A percentile compares a stretch with the other conserved stretches of the same genome.
phyloP scores from a whole-genome alignment of 352 stramenopile species.

The Nothophytophthora sp. region DNA sequence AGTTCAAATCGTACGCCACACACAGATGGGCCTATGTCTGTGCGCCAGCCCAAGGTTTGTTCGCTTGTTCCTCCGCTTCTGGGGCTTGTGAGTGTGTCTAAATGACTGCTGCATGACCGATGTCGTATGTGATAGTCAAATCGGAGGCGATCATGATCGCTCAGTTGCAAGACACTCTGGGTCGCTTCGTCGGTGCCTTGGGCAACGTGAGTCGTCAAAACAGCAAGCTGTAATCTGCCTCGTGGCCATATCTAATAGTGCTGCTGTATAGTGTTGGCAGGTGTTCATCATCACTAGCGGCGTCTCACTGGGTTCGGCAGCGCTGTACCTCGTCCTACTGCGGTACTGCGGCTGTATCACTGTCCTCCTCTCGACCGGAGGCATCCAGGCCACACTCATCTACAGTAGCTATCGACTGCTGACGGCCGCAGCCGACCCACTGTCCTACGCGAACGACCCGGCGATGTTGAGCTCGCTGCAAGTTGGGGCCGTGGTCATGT shows the following conservation, averaged over 20 bases:
- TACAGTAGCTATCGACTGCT: conserved; percentile 69
- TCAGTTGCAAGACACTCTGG: conserved; percentile 72
- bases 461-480: conserved; percentile 73
- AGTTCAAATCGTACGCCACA: conserved; percentile 70
- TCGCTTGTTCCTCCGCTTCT: neutral
- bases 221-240: no score
- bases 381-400: conserved; percentile 60
- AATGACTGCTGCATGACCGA: neutral
- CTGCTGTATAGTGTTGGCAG: conserved; percentile 55
- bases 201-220: conserved; percentile 58
- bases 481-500: conserved; percentile 55
- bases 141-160: conserved; percentile 58
- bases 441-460: conserved; percentile 59
- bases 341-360: conserved; percentile 76
- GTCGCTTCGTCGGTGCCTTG: conserved; percentile 78
- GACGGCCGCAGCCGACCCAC: conserved; percentile 43
- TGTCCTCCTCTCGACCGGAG: conserved; percentile 62
- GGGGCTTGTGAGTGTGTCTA: neutral
- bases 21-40: conserved; percentile 72
- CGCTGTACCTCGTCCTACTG: conserved; percentile 68
- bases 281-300: conserved; percentile 61
- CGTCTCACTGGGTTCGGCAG: conserved; percentile 55
- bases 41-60: conserved; percentile 53
- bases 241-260: neutral
- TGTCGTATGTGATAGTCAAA: conserved; percentile 30